A percentile compares a stretch with the other conserved stretches of the same genome.
phyloP scores from a whole-genome alignment of 176 grass and related monocot species.

The maize (Zea mays) region DNA sequence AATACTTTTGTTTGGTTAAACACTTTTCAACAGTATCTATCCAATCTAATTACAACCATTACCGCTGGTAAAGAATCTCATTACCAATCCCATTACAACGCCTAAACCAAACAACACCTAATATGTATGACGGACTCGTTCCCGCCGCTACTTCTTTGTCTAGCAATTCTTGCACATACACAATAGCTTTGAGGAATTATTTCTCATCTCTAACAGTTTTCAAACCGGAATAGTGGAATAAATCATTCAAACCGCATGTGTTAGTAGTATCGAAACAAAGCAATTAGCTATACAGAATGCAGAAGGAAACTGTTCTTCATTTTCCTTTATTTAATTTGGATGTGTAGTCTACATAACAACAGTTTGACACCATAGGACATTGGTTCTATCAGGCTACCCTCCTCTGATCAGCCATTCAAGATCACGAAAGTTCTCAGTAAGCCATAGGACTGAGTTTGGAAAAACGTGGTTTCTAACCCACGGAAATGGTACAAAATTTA shows the following conservation, averaged over 20 bases:
- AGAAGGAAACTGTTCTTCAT: neutral
- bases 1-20: too few relatives aligned
- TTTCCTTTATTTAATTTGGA: neutral
- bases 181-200: slow-evolving; percentile 53
- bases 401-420: neutral
- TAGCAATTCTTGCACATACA: slow-evolving; percentile 50
- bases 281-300: neutral
- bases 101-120: too few relatives aligned
- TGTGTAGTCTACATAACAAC: neutral
- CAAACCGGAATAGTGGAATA: neutral
- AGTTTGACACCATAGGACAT: neutral
- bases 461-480: neutral
- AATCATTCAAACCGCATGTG: neutral
- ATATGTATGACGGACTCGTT: slow-evolving; percentile 47
- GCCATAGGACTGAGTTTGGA: neutral
- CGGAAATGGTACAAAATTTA: too few relatives aligned
- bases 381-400: neutral
- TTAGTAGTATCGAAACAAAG: neutral
- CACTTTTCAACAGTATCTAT: too few relatives aligned
- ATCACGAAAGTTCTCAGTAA: neutral
- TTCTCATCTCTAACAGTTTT: slow-evolving; percentile 50
- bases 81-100: too few relatives aligned
- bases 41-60: too few relatives aligned
- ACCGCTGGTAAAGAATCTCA: too few relatives aligned
- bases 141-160: slow-evolving; percentile 50